Percentiles rank a stretch among this genome's conserved stretches.
These are phyloP conservation scores for Mortierella sp. DNA, from an alignment of 371 early-diverging fungal genomes.

Conservation along the genomic window DNA sequence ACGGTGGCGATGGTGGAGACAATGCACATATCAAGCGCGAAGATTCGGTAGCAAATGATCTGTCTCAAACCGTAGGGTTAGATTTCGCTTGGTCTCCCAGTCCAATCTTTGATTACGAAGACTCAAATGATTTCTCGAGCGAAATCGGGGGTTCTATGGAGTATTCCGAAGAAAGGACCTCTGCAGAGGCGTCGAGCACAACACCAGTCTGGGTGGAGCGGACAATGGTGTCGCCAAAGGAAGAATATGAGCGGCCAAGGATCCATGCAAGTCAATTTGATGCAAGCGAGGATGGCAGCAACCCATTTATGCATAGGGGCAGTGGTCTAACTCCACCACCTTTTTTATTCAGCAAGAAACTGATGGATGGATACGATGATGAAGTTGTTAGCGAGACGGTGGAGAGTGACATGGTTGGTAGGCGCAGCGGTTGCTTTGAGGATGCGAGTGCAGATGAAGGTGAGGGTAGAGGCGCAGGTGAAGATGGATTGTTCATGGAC, in stretches of 20 bases:
- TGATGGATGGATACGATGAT: neutral
- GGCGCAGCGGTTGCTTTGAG: neutral
- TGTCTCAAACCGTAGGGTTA: neutral
- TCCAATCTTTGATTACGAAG: slow-evolving; percentile 2
- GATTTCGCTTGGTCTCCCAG: neutral
- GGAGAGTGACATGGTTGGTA: neutral
- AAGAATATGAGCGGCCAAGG: neutral
- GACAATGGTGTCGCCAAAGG: neutral
- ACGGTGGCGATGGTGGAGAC: neutral
- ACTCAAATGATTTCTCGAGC: neutral
- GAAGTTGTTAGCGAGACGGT: neutral
- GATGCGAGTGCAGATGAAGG: neutral
- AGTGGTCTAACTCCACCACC: slow-evolving; percentile 4
- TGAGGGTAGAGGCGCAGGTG: neutral
- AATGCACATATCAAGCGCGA: neutral
- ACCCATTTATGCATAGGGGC: slow-evolving; percentile 3
- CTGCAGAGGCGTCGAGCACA: neutral
- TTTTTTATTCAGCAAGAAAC: too few relatives aligned
- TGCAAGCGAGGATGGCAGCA: neutral
- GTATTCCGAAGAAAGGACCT: neutral
- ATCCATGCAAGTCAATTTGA: neutral
- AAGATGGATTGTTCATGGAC: neutral
- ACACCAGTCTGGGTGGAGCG: neutral
- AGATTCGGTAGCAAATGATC: neutral
- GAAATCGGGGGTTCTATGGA: neutral